Base-by-base conservation (phyloP, 108 stramenopile genomes). In the Cyclotella kingstonii region DNA sequence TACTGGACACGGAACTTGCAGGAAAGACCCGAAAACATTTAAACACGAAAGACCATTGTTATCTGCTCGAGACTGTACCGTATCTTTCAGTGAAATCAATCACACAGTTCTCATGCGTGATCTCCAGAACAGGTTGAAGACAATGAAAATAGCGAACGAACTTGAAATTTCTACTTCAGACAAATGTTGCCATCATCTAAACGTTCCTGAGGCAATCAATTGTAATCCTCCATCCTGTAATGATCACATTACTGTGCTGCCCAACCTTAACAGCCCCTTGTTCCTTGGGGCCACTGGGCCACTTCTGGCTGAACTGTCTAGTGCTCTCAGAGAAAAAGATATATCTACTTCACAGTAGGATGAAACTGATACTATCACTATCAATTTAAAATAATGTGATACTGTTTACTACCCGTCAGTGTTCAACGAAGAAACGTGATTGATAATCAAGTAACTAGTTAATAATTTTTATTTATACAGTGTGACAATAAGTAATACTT, bases 1-100 rank as follows among this genome's bases (percentile, higher is more conserved):
- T 36, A 57, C 66, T 19, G 74, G 66, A 21, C 58, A 61, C 30
- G 74, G 74, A 48, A 45, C 42, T 21, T 28, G 61, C 25, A 67
- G 14, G 33, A 28, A 60, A 23, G 23, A 48, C 17, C 41, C 15
- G 0, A 54, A 2, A 56, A n/a, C 28, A n/a, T 28, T 21, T 27
- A 36, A 18, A 22, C 59, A 34, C 29, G 39, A 30, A 21, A n/a
- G 21, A 10, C 3, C 28, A 9, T 5, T 19, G n/a, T n/a, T n/a
- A n/a, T n/a, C n/a, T n/a, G n/a, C n/a, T n/a, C n/a, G n/a, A n/a
- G n/a, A n/a, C n/a, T n/a, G n/a, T n/a, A n/a, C n/a, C n/a, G n/a
- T n/a, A 30, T 36, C 60, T 44, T 33, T 31, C 4, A 47, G 53
- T n/a, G 17, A 2, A 27, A 43, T 34, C 4, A 34, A 68, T 52